Base-by-base conservation (phyloP, 192 early-diverging fungal species). In the Coemansia sp. region DNA sequence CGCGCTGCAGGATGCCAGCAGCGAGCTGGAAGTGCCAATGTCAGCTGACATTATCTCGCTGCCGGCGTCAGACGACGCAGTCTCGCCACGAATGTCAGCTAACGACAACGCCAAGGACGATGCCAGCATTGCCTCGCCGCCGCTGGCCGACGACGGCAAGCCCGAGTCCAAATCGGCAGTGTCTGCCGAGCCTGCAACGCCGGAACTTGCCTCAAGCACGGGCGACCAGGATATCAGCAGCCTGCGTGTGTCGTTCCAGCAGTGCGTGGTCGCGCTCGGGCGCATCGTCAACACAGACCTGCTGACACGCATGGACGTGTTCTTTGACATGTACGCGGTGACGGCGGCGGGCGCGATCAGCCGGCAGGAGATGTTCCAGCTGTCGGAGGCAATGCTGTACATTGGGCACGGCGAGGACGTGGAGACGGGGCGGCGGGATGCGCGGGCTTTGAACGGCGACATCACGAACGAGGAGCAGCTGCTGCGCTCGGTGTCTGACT, bases 361-460 rank as follows among this genome's bases (percentile, higher is more conserved):
- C 28, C 85, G 91, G 29, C 83, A 90, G 30, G 90, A 98, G 54
- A 83, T 94, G 30, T 86, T 95, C 57, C 84, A 87, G 38, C 77
- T 96, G 51, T 90, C 91, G 1, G 94, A 96, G 75, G 87, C 87
- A 33, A 65, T 98, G 5, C 81, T 93, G 54, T 96, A 92, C 61
- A 78, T 98, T 21, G 56, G 67, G 23, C 67, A 69, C 60, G 67
- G 71, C 28, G 64, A 71, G 32, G 68, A 71, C 50, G 58, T 68
- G 7, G 68, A 75, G 40, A 56, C 61, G 0, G 62, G 55, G 4
- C 21, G 55, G 42, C 60, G 59, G 6, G 45, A 45, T 27, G 33
- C 24, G 24, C 52, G 40, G 4, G 27, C 53, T 18, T 23, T 33
- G 16, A 28, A n/a, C 21, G 35, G 22, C 14, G 69, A 71, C 22